A percentile compares a stretch with the other conserved stretches of the same genome.
phyloP scores from a whole-genome alignment of 805 yeast genomes.

The Saccharomycopsis sp. region DNA sequence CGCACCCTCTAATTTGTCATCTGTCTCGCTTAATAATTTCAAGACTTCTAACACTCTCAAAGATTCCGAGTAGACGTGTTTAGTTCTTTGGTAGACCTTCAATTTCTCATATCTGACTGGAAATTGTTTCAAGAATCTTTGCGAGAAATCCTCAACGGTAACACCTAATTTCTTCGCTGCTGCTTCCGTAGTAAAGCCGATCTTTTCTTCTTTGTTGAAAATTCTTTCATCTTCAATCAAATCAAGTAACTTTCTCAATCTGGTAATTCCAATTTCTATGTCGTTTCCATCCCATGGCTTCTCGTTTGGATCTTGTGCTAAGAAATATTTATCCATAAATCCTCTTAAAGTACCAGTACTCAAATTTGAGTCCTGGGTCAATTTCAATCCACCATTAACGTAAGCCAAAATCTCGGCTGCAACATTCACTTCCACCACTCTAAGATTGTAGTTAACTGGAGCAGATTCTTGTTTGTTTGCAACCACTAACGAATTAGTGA shows the following conservation, averaged over 20 bases:
- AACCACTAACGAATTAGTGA: conserved; percentile 55
- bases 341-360: conserved; percentile 57
- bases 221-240: conserved; percentile 35
- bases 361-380: conserved; percentile 45
- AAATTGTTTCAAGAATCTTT: conserved; percentile 41
- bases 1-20: conserved; percentile 5
- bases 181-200: conserved; percentile 46
- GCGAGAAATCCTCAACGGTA: conserved; percentile 37
- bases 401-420: conserved; percentile 56
- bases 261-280: conserved; percentile 35
- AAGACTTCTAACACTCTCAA: conserved; percentile 49
- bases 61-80: conserved; percentile 59
- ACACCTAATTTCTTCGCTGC: conserved; percentile 39
- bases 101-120: conserved; percentile 54
- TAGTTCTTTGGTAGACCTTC: conserved; percentile 50
- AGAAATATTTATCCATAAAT: conserved; percentile 47
- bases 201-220: conserved; percentile 30
- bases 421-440: conserved; percentile 68
- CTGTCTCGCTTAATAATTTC: conserved; percentile 31
- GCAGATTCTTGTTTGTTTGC: conserved; percentile 67
- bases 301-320: conserved; percentile 24
- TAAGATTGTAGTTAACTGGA: conserved; percentile 59
- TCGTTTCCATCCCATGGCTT: conserved; percentile 40
- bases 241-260: conserved; percentile 36
- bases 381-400: conserved; percentile 33